These are phyloP conservation scores for Exophiala sideris DNA, from an alignment of 2,329 filamentous ascomycete genomes.

Conservation along the genomic window DNA sequence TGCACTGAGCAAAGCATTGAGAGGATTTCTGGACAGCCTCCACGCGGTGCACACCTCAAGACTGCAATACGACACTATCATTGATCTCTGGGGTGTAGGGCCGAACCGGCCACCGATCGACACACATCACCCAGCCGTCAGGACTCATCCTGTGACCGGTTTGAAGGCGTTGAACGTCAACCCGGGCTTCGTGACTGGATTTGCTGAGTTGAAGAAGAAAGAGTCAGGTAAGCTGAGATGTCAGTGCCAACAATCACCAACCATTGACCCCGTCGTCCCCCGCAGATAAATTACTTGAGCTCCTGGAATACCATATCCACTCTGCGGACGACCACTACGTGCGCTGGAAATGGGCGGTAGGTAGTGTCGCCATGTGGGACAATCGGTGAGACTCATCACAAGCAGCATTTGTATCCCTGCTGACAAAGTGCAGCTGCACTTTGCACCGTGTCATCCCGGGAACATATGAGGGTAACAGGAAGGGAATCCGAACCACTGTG, in stretches of 20 bases:
- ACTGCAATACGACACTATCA: conserved; percentile 46
- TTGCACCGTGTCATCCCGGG: conserved; percentile 45
- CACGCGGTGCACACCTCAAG: conserved; percentile 27
- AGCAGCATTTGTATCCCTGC: background rate
- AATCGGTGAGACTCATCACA: conserved; percentile 31
- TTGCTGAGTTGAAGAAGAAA: conserved; percentile 49
- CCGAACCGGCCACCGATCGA: conserved; percentile 27
- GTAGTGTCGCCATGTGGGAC: conserved; percentile 52
- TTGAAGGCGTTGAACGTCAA: conserved; percentile 28
- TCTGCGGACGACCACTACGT: conserved; percentile 51
- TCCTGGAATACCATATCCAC: conserved; percentile 42
- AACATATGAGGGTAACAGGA: conserved; percentile 36
- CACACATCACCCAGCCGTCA: conserved; percentile 27
- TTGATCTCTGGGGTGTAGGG: conserved; percentile 24
- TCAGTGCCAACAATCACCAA: background rate
- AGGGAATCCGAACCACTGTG: conserved; percentile 43
- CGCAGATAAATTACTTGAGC: conserved; percentile 22
- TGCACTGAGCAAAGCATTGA: conserved; percentile 24
- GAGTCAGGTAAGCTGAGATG: conserved; percentile 36
- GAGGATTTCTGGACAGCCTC: conserved; percentile 25
- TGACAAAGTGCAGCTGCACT: conserved; percentile 31
- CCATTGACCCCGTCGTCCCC: conserved; percentile 18
- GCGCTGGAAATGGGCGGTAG: conserved; percentile 50
- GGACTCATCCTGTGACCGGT: conserved; percentile 29
- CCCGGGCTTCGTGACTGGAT: conserved; percentile 42